Evolutionary conservation across 2,329 filamentous ascomycete genomes (phyloP), one percentile per base, ranked within the genome.

Genomic region (Chrysosphaeria jannelii): DNA sequence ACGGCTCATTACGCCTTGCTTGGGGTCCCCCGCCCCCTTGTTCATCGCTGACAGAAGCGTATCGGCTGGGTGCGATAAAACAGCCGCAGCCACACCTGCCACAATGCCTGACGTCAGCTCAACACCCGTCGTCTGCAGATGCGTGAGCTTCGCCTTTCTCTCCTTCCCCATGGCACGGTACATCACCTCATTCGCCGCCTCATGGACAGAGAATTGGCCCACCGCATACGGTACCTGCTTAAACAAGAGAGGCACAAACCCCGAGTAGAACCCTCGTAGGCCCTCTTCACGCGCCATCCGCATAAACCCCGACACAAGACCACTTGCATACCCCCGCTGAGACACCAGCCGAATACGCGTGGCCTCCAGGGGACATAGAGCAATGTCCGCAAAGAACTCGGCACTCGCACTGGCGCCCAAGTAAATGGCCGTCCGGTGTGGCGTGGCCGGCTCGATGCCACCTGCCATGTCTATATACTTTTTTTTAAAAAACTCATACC

Each of bases 401-500:
- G 65, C 67, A 20, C 55, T 57, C 11, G 67, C 66, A 39, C 59
- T 64, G 26, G 65, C 63, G 33, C 56, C 59, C 27, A 81, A 61
- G 51, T 85, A 85, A 41, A 88, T 46, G 31, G 48, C 47, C 3
- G 51, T 57, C 31, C 53, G 48, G 29, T 41, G 37, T 8, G 37
- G 30, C 11, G 47, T 45, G 19, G 52, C 51, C 28, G 36, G 39
- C 14, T 51, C 48, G 15, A 46, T 46, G 1, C 49, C 50, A 21
- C 51, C 75, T 29, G 71, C 48, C 28, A 60, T 36, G 44, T 67
- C 59, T 46, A 88, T 78, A 43, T 60, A 67, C 45, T 70, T 62
- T 50, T 81, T 70, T 60, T 88, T 88, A 68, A 88, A 88, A 56
- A 76, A 74, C 50, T 88, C 75, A 50, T 88, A 88, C 38, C 75